Evolutionary conservation across 2,329 filamentous ascomycete genomes (phyloP).

Genomic region (Aschersonia sp.): DNA sequence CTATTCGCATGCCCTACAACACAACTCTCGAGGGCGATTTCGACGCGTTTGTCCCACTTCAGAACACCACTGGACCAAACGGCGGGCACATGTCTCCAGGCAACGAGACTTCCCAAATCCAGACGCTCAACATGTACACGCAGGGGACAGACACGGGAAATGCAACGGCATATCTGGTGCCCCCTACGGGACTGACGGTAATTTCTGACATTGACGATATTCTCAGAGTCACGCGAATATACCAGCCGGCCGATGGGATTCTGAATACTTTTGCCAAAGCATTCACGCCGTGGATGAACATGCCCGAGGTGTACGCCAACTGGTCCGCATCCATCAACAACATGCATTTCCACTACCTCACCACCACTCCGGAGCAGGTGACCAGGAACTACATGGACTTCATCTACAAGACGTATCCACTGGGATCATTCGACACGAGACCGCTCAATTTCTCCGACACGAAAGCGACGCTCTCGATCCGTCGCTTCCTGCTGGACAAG

Average conservation of each 20-base stretch:
- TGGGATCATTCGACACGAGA: constrained; percentile 63
- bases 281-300: constrained; percentile 62
- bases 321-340: constrained; percentile 53
- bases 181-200: constrained; percentile 53
- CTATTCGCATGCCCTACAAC: constrained; percentile 45
- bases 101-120: constrained; percentile 48
- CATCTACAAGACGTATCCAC: constrained; percentile 65
- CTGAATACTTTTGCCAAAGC: constrained; percentile 62
- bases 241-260: constrained; percentile 57
- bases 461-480: constrained; percentile 55
- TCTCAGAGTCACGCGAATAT: constrained; percentile 68
- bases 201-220: constrained; percentile 72
- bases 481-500: constrained; percentile 53
- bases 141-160: constrained; percentile 54
- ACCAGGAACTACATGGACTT: constrained; percentile 69
- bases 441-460: constrained; percentile 70
- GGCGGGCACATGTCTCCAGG: constrained; percentile 40
- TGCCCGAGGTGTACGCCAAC: constrained; percentile 65
- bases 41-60: constrained; percentile 52
- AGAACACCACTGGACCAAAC: constrained; percentile 35
- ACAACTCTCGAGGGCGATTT: constrained; percentile 60
- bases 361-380: constrained; percentile 64
- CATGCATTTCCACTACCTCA: constrained; percentile 70
- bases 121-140: constrained; percentile 54
- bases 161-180: constrained; percentile 62